Percentiles rank a stretch among this genome's conserved stretches.
phyloP scores from a whole-genome alignment of 2,329 filamentous ascomycete genomes.

The Fonsecaea erecta region DNA sequence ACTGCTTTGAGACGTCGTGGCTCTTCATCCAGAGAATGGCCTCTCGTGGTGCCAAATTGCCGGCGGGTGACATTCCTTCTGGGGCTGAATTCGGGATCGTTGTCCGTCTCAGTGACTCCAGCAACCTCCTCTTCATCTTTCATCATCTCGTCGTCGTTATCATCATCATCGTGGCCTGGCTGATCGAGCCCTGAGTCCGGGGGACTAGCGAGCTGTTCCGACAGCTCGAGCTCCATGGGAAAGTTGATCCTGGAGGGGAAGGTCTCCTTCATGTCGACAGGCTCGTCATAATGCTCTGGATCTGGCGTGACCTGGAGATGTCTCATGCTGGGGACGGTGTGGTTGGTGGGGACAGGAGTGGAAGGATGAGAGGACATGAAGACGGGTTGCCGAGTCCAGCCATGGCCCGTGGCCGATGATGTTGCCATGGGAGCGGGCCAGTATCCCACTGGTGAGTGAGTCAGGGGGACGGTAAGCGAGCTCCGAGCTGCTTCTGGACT shows the following conservation, averaged over 20 bases:
- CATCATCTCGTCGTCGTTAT: constrained; percentile 21
- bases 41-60: constrained; percentile 4
- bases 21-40: constrained; percentile 14
- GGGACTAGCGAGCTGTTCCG: constrained; percentile 25
- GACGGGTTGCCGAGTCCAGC: constrained; percentile 15
- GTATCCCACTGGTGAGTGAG: constrained; percentile 1
- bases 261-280: constrained; percentile 20
- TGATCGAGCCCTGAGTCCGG: constrained; percentile 25
- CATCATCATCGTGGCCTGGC: constrained; percentile 21
- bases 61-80: background rate
- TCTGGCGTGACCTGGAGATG: constrained; percentile 33
- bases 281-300: constrained; percentile 24
- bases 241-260: constrained; percentile 23
- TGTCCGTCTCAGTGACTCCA: constrained; percentile 16
- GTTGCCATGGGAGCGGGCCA: background rate
- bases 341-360: constrained; percentile 1
- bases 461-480: constrained; percentile 11
- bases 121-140: constrained; percentile 24
- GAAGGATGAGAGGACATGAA: constrained; percentile 7
- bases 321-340: constrained; percentile 28
- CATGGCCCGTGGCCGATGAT: background rate
- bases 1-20: constrained; percentile 13
- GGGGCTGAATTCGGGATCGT: constrained; percentile 31
- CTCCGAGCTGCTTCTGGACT: constrained; percentile 27
- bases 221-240: constrained; percentile 33